Percentiles rank a stretch among this genome's conserved stretches.
Conservation (phyloP, 108 stramenopile genomes). For the Aureococcus anophagefferens region DNA sequence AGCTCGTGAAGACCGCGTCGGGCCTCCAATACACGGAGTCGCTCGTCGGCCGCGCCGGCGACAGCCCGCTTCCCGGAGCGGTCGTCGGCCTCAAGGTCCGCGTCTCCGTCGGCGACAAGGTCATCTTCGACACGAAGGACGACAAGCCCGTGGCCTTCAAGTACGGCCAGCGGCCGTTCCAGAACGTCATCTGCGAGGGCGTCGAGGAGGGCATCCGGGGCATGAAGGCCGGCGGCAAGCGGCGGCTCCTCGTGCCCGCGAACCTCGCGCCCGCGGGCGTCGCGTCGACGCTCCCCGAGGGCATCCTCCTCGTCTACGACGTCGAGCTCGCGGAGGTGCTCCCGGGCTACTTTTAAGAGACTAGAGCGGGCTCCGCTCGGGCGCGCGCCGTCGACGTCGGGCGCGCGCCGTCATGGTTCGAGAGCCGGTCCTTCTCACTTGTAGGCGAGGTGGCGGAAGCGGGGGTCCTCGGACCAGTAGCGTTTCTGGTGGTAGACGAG, state of each 20-base stretch:
- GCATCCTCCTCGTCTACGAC: not conserved
- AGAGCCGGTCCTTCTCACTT: no score
- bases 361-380: no score
- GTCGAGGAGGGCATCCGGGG: conserved; percentile 70
- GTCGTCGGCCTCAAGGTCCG: not conserved
- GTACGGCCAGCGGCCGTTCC: not conserved
- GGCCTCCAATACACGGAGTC: no score
- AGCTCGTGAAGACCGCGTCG: no score
- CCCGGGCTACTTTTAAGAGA: not conserved
- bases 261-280: conserved; percentile 27
- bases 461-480: no score
- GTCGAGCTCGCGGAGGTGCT: not conserved
- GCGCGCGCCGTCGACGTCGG: no score
- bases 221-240: conserved; percentile 60
- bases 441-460: no score
- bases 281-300: not conserved
- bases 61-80: not conserved
- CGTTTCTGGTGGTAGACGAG: no score
- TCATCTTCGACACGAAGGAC: not conserved
- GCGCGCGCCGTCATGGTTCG: no score
- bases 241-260: conserved; percentile 63
- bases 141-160: not conserved
- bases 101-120: not conserved
- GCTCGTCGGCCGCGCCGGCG: not conserved
- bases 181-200: conserved; percentile 20